phyloP scores from a whole-genome alignment of 2,329 filamentous ascomycete genomes.

The Claviceps arundinis region DNA sequence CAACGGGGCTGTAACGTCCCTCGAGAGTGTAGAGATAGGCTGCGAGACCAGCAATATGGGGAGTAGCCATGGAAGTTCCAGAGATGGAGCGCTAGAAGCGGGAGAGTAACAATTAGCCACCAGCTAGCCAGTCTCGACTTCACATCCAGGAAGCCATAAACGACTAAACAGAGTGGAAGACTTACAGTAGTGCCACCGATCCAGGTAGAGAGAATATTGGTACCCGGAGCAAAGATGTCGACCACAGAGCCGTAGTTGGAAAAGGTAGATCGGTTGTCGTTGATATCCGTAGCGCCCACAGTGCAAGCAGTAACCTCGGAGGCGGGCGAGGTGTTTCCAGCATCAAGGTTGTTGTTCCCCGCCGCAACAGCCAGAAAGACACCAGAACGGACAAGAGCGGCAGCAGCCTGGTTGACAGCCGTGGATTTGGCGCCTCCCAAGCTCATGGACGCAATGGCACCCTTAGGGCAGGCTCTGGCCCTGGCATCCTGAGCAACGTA shows the following conservation, averaged over 20 bases:
- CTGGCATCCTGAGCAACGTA: conserved; percentile 18
- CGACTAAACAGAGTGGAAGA: neutral
- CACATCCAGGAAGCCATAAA: neutral
- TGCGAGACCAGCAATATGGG: conserved; percentile 28
- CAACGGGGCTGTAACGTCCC: conserved; percentile 9
- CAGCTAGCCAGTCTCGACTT: no score
- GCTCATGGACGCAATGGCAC: conserved; percentile 43
- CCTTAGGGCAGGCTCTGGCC: conserved; percentile 25
- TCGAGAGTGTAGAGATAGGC: conserved; percentile 33
- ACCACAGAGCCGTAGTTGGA: conserved; percentile 39
- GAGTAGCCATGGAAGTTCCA: conserved; percentile 32
- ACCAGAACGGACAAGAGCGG: conserved; percentile 29
- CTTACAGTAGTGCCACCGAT: conserved; percentile 22
- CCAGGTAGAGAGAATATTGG: conserved; percentile 34
- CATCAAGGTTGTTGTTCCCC: conserved; percentile 35
- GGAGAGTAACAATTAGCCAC: neutral
- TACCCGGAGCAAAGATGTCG: conserved; percentile 39
- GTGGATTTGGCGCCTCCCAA: conserved; percentile 34
- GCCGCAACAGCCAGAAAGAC: conserved; percentile 43
- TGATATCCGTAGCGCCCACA: conserved; percentile 32
- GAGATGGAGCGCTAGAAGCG: conserved; percentile 21
- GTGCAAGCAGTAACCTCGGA: conserved; percentile 36
- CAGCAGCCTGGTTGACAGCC: conserved; percentile 37
- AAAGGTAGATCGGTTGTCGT: conserved; percentile 27
- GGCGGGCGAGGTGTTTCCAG: conserved; percentile 32